Evolutionary conservation across 1,139 yeast species (phyloP).

Genomic region (Ashbya aceris): DNA sequence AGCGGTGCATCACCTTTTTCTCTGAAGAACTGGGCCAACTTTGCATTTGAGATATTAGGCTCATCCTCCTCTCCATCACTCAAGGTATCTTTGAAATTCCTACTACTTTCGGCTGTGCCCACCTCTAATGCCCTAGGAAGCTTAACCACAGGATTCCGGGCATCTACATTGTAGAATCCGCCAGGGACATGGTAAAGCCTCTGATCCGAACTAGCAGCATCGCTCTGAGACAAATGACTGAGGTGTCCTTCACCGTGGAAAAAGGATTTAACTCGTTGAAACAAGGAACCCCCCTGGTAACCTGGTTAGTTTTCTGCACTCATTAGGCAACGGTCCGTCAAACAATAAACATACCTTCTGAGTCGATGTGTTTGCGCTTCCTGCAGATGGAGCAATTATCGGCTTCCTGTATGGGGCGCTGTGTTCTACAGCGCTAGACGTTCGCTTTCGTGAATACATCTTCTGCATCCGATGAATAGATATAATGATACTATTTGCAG

Average conservation of each 20-base stretch:
- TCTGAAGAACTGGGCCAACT: constrained; percentile 63
- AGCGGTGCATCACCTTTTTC: constrained; percentile 69
- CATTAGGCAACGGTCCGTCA: not conserved
- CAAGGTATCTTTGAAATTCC: not conserved
- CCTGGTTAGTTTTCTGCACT: not conserved
- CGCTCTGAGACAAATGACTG: not conserved
- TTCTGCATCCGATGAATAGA: not conserved
- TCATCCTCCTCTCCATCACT: constrained; percentile 4
- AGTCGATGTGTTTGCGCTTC: not conserved
- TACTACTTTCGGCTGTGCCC: constrained; percentile 1
- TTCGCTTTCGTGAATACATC: constrained; percentile 6
- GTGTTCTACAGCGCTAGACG: constrained; percentile 5
- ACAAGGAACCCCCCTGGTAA: constrained; percentile 6
- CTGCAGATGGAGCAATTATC: constrained; percentile 2
- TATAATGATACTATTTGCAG: too few relatives aligned
- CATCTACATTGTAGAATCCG: constrained; percentile 8
- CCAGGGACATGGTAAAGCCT: constrained; percentile 8
- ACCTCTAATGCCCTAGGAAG: not conserved
- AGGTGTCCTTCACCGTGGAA: constrained; percentile 3
- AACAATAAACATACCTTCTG: constrained; percentile 5
- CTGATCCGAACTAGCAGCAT: not conserved
- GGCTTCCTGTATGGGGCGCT: constrained; percentile 22
- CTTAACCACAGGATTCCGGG: constrained; percentile 1
- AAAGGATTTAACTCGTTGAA: constrained; percentile 9
- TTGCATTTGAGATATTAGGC: constrained; percentile 16